Percentiles rank a stretch among this genome's conserved stretches.
Conservation (phyloP, 2,329 filamentous ascomycete species). For the Colletotrichum acutatum region DNA sequence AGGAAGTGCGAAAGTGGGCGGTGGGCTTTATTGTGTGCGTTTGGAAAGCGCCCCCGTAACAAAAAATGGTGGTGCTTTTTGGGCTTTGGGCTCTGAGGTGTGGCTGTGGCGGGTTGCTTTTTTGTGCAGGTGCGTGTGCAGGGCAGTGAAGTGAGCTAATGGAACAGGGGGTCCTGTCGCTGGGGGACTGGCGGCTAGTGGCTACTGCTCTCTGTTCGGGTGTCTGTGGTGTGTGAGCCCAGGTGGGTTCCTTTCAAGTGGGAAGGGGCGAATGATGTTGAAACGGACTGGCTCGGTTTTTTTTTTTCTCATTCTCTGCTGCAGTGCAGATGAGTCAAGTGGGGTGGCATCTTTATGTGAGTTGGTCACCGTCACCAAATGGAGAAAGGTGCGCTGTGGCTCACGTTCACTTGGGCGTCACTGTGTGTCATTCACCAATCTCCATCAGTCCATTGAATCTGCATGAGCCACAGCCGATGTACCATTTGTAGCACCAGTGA, state of each 20-base stretch:
- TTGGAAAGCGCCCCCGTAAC: neutral
- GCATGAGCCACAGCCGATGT: neutral
- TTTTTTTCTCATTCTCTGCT: neutral
- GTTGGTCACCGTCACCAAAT: neutral
- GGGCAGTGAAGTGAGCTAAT: slow-evolving; percentile 10
- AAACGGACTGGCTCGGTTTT: neutral
- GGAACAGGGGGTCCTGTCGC: slow-evolving; percentile 8
- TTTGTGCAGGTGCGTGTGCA: too few species aligned
- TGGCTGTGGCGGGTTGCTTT: neutral
- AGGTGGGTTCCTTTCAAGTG: neutral
- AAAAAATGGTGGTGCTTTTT: neutral
- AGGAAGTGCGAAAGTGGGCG: slow-evolving; percentile 13
- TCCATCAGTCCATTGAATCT: neutral
- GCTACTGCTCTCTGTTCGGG: neutral
- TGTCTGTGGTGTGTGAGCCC: too few species aligned
- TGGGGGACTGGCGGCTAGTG: too few species aligned
- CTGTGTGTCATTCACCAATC: neutral
- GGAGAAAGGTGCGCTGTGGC: slow-evolving; percentile 18
- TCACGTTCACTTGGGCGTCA: neutral
- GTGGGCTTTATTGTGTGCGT: slow-evolving; percentile 36
- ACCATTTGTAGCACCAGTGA: neutral
- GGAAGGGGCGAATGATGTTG: slow-evolving; percentile 27
- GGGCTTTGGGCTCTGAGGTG: neutral
- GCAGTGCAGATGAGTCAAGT: slow-evolving; percentile 30
- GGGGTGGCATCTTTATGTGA: slow-evolving; percentile 8